These are phyloP conservation scores for Penicillium verhagenii DNA, from an alignment of 495 filamentous ascomycete species.

Conservation along the genomic window DNA sequence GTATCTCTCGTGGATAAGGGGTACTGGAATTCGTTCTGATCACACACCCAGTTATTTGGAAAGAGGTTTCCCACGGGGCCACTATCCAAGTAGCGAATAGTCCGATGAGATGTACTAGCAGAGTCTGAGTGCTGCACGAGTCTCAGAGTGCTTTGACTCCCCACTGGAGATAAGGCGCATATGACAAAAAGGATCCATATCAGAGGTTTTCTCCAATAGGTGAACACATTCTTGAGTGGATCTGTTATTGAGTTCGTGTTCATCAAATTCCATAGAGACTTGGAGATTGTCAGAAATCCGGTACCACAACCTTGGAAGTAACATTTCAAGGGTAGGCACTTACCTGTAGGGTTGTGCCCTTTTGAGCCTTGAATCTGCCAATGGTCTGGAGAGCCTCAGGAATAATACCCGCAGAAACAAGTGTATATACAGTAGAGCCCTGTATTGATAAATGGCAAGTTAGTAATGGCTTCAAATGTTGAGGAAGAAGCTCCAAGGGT, in stretches of 20 bases:
- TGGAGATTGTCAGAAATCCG: not conserved
- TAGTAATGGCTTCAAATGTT: not conserved
- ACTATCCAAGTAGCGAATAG: constrained; percentile 16
- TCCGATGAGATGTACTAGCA: not conserved
- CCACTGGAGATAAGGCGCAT: not conserved
- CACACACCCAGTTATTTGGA: not conserved
- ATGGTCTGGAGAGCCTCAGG: not conserved
- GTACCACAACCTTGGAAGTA: not conserved
- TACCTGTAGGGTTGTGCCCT: not conserved
- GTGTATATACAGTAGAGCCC: not conserved
- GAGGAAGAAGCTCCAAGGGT: not conserved
- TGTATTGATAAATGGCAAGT: too few species aligned
- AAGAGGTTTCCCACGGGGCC: constrained; percentile 14
- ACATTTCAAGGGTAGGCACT: not conserved
- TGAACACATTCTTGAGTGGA: not conserved
- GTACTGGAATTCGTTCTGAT: constrained; percentile 6
- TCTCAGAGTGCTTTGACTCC: not conserved
- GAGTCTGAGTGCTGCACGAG: not conserved
- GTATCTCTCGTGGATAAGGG: constrained; percentile 16
- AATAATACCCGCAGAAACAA: not conserved
- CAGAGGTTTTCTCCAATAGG: not conserved
- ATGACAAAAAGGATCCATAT: not conserved
- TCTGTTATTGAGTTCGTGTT: not conserved
- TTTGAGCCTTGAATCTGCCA: not conserved
- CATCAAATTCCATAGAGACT: constrained; percentile 1